Evolutionary conservation across 176 grass and related monocot genomes (phyloP), one percentile per base, ranked within the genome.

Genomic region (Cocos nucifera): DNA sequence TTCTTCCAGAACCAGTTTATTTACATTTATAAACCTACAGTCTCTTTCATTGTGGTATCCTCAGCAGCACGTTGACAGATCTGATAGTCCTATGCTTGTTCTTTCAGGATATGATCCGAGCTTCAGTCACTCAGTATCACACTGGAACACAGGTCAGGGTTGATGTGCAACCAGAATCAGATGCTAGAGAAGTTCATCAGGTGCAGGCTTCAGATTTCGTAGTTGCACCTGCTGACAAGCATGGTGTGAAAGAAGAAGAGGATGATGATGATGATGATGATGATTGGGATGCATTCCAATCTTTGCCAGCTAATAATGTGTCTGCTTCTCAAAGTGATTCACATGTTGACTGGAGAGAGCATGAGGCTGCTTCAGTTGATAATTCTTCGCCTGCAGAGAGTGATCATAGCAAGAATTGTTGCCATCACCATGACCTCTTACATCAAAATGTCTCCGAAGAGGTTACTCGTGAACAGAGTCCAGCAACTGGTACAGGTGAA

Each of bases 241-340:
- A 67, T 74, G 68, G 56, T 67, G 21, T 59, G 25, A 72, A 63
- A 63, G 73, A 58, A 18, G 85, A 58, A 16, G 53, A 88, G 25
- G 55, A 56, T 64, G 75, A 89, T 30, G 80, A 84, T 39, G 78
- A 76, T 63, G 76, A 89, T n/a, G n/a, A n/a, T 69, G 89, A 89
- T 52, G 86, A 96, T 61, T 91, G 87, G 93, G 81, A 98, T 75
- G 53, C 70, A 58, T 98, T 98, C 24, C 93, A 98, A 73, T 98
- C 87, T 70, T 81, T 86, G 75, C 81, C 87, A 19, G 82, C 59
- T 63, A 52, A 63, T 22, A 56, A 60, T 25, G 29, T 58, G 24
- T 55, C 70, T 44, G 50, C n/a, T 49, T 54, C 59, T 56, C 52
- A 0, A 22, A 19, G 3, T 56, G 53, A 56, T 39, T 56, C 80